Percentiles rank a stretch among this genome's conserved stretches.
These are phyloP conservation scores for Vairimorpha apis DNA, from an alignment of 371 early-diverging fungal species.

Conservation along the genomic window DNA sequence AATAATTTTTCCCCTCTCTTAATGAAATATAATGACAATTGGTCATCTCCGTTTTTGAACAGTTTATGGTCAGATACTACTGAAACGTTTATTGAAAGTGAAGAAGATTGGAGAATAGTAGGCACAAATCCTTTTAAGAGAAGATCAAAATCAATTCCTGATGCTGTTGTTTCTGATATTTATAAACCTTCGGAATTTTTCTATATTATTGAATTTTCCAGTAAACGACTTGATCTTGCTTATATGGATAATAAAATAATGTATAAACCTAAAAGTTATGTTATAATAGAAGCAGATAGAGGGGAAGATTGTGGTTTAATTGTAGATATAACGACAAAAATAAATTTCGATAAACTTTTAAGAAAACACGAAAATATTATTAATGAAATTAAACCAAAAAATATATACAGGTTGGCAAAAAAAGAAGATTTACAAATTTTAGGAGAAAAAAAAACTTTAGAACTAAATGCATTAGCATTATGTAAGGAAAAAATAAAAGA, in stretches of 20 bases:
- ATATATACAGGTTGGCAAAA: constrained; percentile 58
- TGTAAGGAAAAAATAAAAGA: constrained; percentile 46
- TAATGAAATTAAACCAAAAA: constrained; percentile 54
- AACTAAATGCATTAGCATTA: constrained; percentile 42
- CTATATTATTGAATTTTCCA: constrained; percentile 61
- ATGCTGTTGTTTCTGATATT: background rate
- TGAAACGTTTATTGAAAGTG: constrained; percentile 19
- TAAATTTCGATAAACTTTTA: constrained; percentile 39
- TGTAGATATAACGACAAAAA: constrained; percentile 25
- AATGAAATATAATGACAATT: constrained; percentile 33
- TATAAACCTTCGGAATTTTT: constrained; percentile 25
- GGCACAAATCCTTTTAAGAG: constrained; percentile 42
- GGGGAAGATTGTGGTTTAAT: constrained; percentile 63
- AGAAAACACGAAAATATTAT: constrained; percentile 38
- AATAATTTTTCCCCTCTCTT: constrained; percentile 13
- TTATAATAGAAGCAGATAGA: constrained; percentile 63
- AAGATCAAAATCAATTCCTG: constrained; percentile 11
- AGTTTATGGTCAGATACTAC: constrained; percentile 43
- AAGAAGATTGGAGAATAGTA: constrained; percentile 50
- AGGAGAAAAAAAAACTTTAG: constrained; percentile 48
- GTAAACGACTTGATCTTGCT: constrained; percentile 54
- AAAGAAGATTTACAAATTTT: constrained; percentile 53
- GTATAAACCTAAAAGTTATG: constrained; percentile 49
- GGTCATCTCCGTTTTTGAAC: constrained; percentile 42
- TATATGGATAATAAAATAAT: constrained; percentile 26